phyloP scores from a whole-genome alignment of 768 basidiomycete genomes.

The Suillus fuscotomentosus region DNA sequence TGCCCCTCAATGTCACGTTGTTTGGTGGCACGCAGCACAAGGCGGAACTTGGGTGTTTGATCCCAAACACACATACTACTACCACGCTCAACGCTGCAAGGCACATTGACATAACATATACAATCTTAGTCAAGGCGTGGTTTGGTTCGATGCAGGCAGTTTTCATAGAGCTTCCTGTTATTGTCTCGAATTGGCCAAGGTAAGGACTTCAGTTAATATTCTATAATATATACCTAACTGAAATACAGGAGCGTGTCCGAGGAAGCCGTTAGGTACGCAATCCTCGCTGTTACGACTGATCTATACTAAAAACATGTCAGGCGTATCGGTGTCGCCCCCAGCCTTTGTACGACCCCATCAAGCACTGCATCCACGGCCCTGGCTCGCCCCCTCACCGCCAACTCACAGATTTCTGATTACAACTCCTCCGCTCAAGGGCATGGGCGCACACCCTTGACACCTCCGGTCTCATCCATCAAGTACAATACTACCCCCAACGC shows the following conservation, averaged over 20 bases:
- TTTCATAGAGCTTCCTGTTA: slow-evolving; percentile 72
- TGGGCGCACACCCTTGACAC: slow-evolving; percentile 15
- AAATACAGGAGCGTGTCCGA: slow-evolving; percentile 60
- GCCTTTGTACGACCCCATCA: slow-evolving; percentile 32
- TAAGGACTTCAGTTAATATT: slow-evolving; percentile 32
- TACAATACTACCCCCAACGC: slow-evolving; percentile 29
- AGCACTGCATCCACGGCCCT: slow-evolving; percentile 30
- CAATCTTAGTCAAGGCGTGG: slow-evolving; percentile 72
- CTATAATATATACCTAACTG: slow-evolving; percentile 2
- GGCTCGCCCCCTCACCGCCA: slow-evolving; percentile 20
- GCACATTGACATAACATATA: slow-evolving; percentile 85
- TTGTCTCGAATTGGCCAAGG: slow-evolving; percentile 87
- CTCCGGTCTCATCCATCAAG: slow-evolving; percentile 20
- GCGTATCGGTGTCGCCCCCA: slow-evolving; percentile 49
- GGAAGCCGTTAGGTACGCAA: slow-evolving; percentile 57
- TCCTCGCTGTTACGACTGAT: not conserved
- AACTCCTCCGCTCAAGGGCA: slow-evolving; percentile 5
- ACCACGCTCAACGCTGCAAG: slow-evolving; percentile 80
- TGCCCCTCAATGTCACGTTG: slow-evolving; percentile 69
- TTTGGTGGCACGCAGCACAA: slow-evolving; percentile 70
- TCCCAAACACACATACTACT: slow-evolving; percentile 74
- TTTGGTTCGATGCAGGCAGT: slow-evolving; percentile 66
- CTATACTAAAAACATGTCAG: slow-evolving; percentile 24
- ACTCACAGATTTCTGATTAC: slow-evolving; percentile 16
- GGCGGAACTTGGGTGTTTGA: slow-evolving; percentile 68